Conservation (phyloP, 371 early-diverging fungal species). For the Mortierella sp. region DNA sequence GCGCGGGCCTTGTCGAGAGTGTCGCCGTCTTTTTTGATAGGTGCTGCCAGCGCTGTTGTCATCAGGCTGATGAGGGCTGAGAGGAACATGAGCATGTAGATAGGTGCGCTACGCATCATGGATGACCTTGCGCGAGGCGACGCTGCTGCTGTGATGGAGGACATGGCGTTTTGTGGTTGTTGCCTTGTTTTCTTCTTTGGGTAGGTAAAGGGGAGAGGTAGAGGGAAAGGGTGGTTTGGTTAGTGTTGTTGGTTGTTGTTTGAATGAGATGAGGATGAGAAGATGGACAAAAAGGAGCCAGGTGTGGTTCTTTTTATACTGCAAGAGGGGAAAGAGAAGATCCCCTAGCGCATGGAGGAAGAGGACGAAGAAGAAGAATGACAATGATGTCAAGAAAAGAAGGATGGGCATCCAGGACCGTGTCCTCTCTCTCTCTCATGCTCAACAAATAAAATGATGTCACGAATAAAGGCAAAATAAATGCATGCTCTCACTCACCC, state of each 20-base stretch:
- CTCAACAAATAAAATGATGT: not conserved
- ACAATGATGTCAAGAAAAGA: not conserved
- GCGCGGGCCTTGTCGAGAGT: conserved; percentile 23
- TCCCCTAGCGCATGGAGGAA: not conserved
- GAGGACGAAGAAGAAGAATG: not conserved
- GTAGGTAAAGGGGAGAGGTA: not conserved
- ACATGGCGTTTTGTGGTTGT: not conserved
- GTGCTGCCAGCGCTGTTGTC: conserved; percentile 28
- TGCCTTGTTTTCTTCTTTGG: too few species aligned
- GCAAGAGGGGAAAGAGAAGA: not conserved
- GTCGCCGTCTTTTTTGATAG: conserved; percentile 36
- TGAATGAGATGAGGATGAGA: conserved; percentile 18
- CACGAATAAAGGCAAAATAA: not conserved
- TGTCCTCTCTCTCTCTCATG: not conserved
- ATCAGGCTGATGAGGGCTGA: conserved; percentile 37
- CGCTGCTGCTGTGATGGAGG: not conserved
- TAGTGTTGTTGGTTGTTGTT: not conserved
- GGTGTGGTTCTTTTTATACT: conserved; percentile 15
- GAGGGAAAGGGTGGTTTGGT: too few species aligned
- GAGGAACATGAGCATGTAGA: conserved; percentile 37
- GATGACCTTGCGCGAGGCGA: conserved; percentile 17
- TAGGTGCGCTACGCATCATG: conserved; percentile 22
- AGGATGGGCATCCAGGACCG: not conserved
- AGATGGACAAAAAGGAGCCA: conserved; percentile 6
- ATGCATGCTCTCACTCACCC: conserved; percentile 5